Percentiles rank a stretch among this genome's conserved stretches.
Conservation (phyloP, 1,284 basidiomycete species). For the Microbotryum intermedium region DNA sequence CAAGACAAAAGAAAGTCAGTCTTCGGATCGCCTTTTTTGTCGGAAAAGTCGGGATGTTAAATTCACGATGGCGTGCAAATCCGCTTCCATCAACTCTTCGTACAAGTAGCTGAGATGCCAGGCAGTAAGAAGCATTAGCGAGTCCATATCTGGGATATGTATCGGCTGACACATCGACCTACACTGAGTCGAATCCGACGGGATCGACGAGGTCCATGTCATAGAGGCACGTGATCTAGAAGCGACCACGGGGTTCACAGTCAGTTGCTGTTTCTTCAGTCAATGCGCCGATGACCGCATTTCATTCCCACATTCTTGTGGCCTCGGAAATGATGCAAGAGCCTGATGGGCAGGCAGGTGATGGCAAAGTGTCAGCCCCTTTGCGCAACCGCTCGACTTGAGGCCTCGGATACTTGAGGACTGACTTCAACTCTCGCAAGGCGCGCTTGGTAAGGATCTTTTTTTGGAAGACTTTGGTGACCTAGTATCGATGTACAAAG, state of each 20-base stretch:
- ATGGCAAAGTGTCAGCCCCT: neutral
- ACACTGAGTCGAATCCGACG: slow-evolving; percentile 82
- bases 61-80: slow-evolving; percentile 91
- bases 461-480: slow-evolving; percentile 96
- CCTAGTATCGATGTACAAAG: slow-evolving; percentile 40
- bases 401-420: slow-evolving; percentile 7
- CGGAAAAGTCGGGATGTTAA: slow-evolving; percentile 5
- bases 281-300: neutral
- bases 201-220: slow-evolving; percentile 63
- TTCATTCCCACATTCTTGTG: slow-evolving; percentile 73
- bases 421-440: slow-evolving; percentile 79
- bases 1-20: neutral
- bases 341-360: slow-evolving; percentile 42
- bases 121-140: neutral
- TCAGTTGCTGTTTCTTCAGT: neutral
- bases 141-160: too few species aligned
- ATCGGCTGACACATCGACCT: slow-evolving; percentile 37
- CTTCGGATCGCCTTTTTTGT: neutral
- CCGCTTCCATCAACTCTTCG: slow-evolving; percentile 97
- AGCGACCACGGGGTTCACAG: neutral
- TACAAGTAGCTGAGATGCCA: slow-evolving; percentile 28
- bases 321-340: slow-evolving; percentile 89
- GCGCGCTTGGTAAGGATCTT: slow-evolving; percentile 92
- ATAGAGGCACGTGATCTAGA: slow-evolving; percentile 58
- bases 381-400: neutral